Evolutionary conservation across 1,139 yeast species (phyloP).

Genomic region (Candida labiduridarum): DNA sequence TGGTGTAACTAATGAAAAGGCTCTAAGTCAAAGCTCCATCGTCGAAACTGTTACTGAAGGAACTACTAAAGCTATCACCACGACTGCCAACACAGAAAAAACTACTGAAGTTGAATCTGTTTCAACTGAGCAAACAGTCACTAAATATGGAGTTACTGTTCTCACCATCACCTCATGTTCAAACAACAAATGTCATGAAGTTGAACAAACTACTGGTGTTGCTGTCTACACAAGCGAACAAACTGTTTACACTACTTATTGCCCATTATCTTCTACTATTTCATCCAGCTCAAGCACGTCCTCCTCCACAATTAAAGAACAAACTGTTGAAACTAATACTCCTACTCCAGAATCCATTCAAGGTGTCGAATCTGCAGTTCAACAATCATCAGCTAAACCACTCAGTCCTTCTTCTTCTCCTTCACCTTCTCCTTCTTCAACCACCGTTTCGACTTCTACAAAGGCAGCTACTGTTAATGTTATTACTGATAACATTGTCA

Average conservation of each 20-base stretch:
- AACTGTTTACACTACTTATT: conserved; percentile 24
- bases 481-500: conserved; percentile 32
- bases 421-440: neutral
- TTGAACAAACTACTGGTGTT: conserved; percentile 40
- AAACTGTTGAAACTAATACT: conserved; percentile 5
- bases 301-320: conserved; percentile 5
- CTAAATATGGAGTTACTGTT: conserved; percentile 16
- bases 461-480: conserved; percentile 28
- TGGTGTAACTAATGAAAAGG: neutral
- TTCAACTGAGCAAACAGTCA: conserved; percentile 4
- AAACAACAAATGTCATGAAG: conserved; percentile 27
- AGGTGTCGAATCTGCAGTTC: conserved; percentile 20
- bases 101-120: conserved; percentile 1
- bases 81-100: conserved; percentile 11
- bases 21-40: neutral
- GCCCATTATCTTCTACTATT: conserved; percentile 18
- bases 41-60: conserved; percentile 1
- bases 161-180: conserved; percentile 26
- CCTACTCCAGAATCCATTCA: conserved; percentile 14
- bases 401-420: conserved; percentile 2
- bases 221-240: conserved; percentile 30
- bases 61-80: conserved; percentile 18
- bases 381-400: conserved; percentile 30
- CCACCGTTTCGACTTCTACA: conserved; percentile 4
- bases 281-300: conserved; percentile 6